A percentile compares a stretch with the other conserved stretches of the same genome.
phyloP scores from a whole-genome alignment of 208 protist genomes.

The Lotmaria passim region DNA sequence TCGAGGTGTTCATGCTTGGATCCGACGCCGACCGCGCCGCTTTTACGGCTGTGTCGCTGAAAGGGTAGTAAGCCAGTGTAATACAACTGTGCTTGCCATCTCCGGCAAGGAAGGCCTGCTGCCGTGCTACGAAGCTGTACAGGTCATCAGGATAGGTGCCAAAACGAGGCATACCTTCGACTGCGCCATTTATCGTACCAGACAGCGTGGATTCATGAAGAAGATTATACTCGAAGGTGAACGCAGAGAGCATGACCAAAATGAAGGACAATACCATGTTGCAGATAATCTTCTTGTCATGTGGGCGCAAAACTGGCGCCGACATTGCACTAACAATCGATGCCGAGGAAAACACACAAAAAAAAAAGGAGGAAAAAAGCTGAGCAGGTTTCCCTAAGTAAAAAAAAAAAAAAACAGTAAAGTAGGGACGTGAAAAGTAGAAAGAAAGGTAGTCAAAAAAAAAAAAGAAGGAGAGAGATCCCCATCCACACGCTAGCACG shows the following conservation, averaged over 20 bases:
- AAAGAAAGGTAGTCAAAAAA: background rate
- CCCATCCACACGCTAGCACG: too few relatives aligned
- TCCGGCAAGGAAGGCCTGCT: conserved; percentile 1
- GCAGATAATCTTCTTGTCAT: background rate
- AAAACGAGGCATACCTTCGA: background rate
- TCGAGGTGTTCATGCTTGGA: background rate
- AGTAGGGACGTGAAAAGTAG: background rate
- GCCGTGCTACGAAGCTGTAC: background rate
- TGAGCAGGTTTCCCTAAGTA: background rate
- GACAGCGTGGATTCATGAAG: conserved; percentile 1
- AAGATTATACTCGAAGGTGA: conserved; percentile 2
- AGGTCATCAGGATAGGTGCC: conserved; percentile 2
- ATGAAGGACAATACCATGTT: conserved; percentile 8
- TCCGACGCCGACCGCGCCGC: background rate
- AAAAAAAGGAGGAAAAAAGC: background rate
- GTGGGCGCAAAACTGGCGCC: too few relatives aligned
- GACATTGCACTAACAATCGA: too few relatives aligned
- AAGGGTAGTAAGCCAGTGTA: conserved; percentile 10
- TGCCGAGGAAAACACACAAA: background rate
- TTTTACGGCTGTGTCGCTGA: background rate
- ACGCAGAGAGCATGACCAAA: background rate
- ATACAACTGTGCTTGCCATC: conserved; percentile 9
- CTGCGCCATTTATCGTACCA: background rate
- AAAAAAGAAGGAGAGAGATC: background rate
- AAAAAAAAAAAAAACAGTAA: background rate